A percentile compares a stretch with the other conserved stretches of the same genome.
These are phyloP conservation scores for Rhododendron ferrugineum DNA, from an alignment of 148 eudicot species.

Conservation along the genomic window DNA sequence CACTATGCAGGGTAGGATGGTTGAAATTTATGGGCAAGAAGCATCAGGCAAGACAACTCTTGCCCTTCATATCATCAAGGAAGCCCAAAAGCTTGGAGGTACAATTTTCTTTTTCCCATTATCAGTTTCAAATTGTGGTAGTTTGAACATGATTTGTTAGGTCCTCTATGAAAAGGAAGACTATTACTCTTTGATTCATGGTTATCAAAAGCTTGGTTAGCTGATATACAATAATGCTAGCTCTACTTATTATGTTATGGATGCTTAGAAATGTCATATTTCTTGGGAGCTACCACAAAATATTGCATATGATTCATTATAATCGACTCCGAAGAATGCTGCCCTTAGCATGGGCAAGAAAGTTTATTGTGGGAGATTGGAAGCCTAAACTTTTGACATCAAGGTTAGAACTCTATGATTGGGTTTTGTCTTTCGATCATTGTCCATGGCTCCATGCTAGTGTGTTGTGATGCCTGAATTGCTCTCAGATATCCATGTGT, in stretches of 20 bases:
- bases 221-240: neutral
- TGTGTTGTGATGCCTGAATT: neutral
- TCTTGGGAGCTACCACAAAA: neutral
- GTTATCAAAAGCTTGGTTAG: neutral
- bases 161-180: neutral
- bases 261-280: neutral
- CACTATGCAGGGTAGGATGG: constrained; percentile 76
- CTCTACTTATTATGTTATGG: neutral
- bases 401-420: neutral
- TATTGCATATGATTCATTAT: neutral
- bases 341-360: neutral
- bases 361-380: neutral
- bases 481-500: neutral
- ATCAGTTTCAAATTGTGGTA: neutral
- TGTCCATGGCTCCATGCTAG: neutral
- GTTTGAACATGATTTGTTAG: neutral
- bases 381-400: neutral
- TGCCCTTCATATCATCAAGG: constrained; percentile 83
- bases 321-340: neutral
- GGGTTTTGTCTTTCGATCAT: neutral
- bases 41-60: constrained; percentile 98
- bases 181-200: neutral
- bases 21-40: constrained; percentile 93
- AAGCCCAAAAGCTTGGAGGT: constrained; percentile 99
- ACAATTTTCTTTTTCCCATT: neutral